Percentiles rank a stretch among this genome's conserved stretches.
These are phyloP conservation scores for Zelopaecilomyces penicillatus DNA, from an alignment of 2,329 filamentous ascomycete genomes.

Conservation along the genomic window DNA sequence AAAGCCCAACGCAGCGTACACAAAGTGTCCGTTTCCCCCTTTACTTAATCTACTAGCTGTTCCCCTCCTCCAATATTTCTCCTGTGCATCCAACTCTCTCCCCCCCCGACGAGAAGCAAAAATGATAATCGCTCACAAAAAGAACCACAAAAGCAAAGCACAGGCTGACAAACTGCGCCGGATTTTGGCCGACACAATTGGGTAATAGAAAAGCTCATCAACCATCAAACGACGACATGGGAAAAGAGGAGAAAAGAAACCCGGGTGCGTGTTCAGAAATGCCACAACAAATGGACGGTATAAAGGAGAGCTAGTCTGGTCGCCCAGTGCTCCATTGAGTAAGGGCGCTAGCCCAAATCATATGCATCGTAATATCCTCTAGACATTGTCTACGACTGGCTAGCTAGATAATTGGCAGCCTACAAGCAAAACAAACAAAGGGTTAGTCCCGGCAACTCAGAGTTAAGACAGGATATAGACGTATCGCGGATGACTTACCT, in stretches of 20 bases:
- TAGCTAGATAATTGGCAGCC: slow-evolving; percentile 50
- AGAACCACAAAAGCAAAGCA: no score
- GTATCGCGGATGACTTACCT: slow-evolving; percentile 49
- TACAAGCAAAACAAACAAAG: slow-evolving; percentile 8
- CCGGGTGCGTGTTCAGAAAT: neutral
- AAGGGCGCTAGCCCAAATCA: no score
- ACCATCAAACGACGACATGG: neutral
- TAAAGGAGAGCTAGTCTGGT: neutral
- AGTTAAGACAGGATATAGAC: neutral
- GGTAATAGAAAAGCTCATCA: no score
- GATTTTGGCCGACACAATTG: no score
- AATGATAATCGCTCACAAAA: no score
- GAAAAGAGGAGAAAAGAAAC: slow-evolving; percentile 1
- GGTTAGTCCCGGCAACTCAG: slow-evolving; percentile 10
- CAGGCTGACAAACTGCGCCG: no score
- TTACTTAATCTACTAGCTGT: no score
- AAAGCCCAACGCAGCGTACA: no score
- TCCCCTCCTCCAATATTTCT: no score
- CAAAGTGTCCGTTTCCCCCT: no score
- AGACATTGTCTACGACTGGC: slow-evolving; percentile 35
- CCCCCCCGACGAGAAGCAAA: no score
- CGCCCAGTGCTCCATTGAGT: neutral
- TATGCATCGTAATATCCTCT: neutral
- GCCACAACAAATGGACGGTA: slow-evolving; percentile 5
- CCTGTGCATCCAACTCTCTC: no score